Conservation (phyloP, 495 filamentous ascomycete genomes). For the Glutinoglossum americanum region DNA sequence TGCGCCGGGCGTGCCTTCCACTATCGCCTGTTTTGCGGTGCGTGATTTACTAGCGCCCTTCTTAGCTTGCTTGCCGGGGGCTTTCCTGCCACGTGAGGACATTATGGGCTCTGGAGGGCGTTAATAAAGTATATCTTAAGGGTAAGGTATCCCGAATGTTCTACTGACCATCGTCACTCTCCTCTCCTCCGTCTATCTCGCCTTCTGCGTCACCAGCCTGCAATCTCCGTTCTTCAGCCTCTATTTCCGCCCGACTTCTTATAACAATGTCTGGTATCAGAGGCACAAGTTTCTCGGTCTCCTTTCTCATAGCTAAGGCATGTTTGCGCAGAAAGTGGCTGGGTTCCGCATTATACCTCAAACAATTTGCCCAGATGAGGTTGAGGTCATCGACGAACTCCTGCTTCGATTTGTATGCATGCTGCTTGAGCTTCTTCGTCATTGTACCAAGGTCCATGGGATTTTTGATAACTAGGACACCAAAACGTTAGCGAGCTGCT, state of each 20-base stretch:
- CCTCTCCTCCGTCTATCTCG: conserved; percentile 64
- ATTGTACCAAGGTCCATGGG: conserved; percentile 97
- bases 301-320: conserved; percentile 87
- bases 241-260: conserved; percentile 77
- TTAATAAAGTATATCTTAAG: conserved; percentile 3
- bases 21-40: conserved; percentile 37
- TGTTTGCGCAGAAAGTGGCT: conserved; percentile 77
- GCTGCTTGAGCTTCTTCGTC: conserved; percentile 86
- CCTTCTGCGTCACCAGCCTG: conserved; percentile 44
- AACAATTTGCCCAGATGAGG: conserved; percentile 89
- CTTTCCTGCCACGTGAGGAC: conserved; percentile 83
- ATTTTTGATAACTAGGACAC: conserved; percentile 59
- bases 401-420: conserved; percentile 78
- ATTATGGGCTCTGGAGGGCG: conserved; percentile 60
- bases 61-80: conserved; percentile 55
- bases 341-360: conserved; percentile 84
- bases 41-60: conserved; percentile 54
- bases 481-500: conserved; percentile 3
- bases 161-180: conserved; percentile 55
- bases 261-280: conserved; percentile 86
- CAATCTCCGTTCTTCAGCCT: conserved; percentile 79
- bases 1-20: conserved; percentile 49
- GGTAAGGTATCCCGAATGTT: neutral
- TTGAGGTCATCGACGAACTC: conserved; percentile 88
- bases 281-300: conserved; percentile 85